A percentile compares a stretch with the other conserved stretches of the same genome.
Evolutionary conservation across 1,139 yeast species (phyloP).

Genomic region (Taphrina betulina): DNA sequence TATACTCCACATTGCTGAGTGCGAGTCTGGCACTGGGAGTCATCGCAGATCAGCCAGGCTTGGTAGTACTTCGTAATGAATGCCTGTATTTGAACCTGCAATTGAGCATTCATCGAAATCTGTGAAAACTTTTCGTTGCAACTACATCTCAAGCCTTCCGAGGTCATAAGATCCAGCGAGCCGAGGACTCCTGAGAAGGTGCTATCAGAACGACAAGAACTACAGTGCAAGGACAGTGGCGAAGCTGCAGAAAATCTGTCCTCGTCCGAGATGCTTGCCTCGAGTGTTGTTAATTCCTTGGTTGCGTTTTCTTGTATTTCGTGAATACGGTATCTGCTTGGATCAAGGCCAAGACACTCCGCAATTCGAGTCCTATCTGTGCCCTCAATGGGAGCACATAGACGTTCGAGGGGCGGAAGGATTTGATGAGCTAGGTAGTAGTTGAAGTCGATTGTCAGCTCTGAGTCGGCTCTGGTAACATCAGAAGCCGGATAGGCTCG

Average conservation of each 20-base stretch:
- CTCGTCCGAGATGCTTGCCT: conserved; percentile 73
- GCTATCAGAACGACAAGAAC: conserved; percentile 56
- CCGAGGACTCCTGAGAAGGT: conserved; percentile 72
- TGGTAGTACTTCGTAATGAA: conserved; percentile 77
- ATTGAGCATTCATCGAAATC: conserved; percentile 63
- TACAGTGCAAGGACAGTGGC: conserved; percentile 58
- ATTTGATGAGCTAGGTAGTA: conserved; percentile 87
- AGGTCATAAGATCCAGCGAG: conserved; percentile 53
- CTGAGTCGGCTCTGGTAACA: conserved; percentile 39
- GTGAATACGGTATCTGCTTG: conserved; percentile 56
- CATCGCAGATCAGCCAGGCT: conserved; percentile 84
- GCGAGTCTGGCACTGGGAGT: conserved; percentile 71
- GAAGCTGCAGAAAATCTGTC: conserved; percentile 75
- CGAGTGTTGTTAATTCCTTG: conserved; percentile 65
- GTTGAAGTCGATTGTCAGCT: conserved; percentile 66
- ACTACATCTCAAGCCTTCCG: conserved; percentile 69
- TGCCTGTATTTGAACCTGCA: conserved; percentile 67
- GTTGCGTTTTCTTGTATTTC: conserved; percentile 44
- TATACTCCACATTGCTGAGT: conserved; percentile 88
- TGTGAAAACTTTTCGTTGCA: conserved; percentile 58
- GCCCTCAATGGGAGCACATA: conserved; percentile 82
- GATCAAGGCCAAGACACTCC: conserved; percentile 71
- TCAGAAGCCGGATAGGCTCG: conserved; percentile 39
- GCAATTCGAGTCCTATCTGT: conserved; percentile 80
- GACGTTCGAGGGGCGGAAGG: conserved; percentile 85